phyloP scores from a whole-genome alignment of 78 protist species.

The Dictyostelium capitatum region DNA sequence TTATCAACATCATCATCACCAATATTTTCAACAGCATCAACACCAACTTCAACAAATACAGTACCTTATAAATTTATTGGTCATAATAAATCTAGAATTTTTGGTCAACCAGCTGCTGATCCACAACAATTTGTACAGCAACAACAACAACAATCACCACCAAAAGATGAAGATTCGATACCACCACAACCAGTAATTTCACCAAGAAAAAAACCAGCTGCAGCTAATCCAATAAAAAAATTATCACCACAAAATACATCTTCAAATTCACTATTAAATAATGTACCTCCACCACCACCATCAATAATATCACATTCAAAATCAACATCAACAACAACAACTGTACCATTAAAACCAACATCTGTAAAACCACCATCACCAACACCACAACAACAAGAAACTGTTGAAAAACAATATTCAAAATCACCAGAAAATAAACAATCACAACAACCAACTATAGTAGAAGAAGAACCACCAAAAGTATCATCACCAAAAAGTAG shows the following conservation, averaged over 20 bases:
- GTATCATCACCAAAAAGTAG: neutral
- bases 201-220: neutral
- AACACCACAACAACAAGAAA: neutral
- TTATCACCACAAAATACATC: neutral
- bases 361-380: neutral
- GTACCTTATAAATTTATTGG: conserved; percentile 7
- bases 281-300: conserved; percentile 1
- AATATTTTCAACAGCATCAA: neutral
- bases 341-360: neutral
- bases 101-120: neutral
- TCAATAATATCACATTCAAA: neutral
- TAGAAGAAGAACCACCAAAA: neutral
- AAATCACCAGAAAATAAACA: neutral
- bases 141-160: neutral
- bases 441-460: neutral
- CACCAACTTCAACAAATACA: neutral
- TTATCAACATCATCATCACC: neutral
- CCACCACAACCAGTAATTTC: neutral
- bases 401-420: neutral
- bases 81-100: neutral
- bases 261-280: conserved; percentile 1
- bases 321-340: neutral
- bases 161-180: neutral
- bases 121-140: neutral
- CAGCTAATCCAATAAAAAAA: neutral